Percentiles rank a stretch among this genome's conserved stretches.
These are phyloP conservation scores for Gloeostereum incarnatum DNA, from an alignment of 768 basidiomycete genomes.

Conservation along the genomic window DNA sequence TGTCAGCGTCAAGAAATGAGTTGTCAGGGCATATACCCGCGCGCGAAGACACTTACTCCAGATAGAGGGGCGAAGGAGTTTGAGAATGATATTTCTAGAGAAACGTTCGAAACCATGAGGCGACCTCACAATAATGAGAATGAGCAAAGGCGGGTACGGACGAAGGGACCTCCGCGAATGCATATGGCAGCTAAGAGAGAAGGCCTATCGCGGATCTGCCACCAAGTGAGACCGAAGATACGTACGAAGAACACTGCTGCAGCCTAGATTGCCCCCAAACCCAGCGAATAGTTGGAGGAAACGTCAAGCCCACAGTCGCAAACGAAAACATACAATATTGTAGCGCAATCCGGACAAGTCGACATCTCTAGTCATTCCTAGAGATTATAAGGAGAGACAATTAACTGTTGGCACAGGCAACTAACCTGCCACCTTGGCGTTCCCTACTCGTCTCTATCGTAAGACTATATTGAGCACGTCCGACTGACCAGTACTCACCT, in stretches of 20 bases:
- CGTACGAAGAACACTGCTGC: conserved; percentile 26
- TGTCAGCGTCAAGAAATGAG: conserved; percentile 1
- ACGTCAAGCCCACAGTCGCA: neutral
- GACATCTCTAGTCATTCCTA: conserved; percentile 20
- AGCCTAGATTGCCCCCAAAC: conserved; percentile 15
- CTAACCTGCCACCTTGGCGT: neutral
- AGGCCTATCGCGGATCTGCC: neutral
- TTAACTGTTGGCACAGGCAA: neutral
- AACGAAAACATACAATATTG: conserved; percentile 18
- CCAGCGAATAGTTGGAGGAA: neutral
- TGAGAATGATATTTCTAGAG: conserved; percentile 21
- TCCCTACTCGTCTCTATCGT: too few species aligned
- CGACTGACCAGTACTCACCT: conserved; percentile 10
- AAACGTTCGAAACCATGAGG: neutral
- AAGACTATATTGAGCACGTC: neutral
- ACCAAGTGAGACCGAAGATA: neutral
- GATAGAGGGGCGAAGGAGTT: conserved; percentile 19
- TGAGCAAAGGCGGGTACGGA: conserved; percentile 7
- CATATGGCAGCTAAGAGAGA: conserved; percentile 18
- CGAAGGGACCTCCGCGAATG: conserved; percentile 25
- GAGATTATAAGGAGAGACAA: neutral
- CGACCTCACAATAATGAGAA: too few species aligned
- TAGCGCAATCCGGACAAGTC: conserved; percentile 21
- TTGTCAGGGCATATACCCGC: neutral
- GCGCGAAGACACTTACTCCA: conserved; percentile 17